Percentiles rank a stretch among this genome's conserved stretches.
phyloP scores from a whole-genome alignment of 208 protist species.

The Acanthamoeba lenticulata region DNA sequence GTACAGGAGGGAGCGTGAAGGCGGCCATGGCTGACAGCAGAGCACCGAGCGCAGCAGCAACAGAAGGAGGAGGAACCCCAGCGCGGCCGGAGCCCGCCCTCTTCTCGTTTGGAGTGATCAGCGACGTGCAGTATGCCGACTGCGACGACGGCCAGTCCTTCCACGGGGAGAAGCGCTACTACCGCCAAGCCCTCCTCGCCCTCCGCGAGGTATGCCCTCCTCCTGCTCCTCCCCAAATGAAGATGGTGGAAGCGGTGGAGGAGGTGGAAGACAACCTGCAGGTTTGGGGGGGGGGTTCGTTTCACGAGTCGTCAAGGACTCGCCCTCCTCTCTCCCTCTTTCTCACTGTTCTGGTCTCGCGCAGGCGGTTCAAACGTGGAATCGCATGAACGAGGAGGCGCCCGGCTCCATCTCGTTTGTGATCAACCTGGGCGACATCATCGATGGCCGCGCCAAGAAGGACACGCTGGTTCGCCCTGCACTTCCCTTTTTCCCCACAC shows the following conservation, averaged over 20 bases:
- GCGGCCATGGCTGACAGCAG: too few species aligned
- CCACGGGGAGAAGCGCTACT: not conserved
- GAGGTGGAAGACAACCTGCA: too few species aligned
- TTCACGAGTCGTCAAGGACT: too few species aligned
- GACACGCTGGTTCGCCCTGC: not conserved
- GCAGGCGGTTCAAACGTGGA: not conserved
- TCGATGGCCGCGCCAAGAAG: not conserved
- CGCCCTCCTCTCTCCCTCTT: not conserved
- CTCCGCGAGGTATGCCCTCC: not conserved
- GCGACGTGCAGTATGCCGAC: constrained; percentile 2
- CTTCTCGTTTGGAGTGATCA: not conserved
- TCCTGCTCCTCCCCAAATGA: not conserved
- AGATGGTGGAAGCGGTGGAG: not conserved
- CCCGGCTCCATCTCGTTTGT: not conserved
- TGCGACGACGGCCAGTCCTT: not conserved
- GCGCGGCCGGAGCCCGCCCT: not conserved
- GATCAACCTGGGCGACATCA: constrained; percentile 1
- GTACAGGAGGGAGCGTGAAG: too few species aligned
- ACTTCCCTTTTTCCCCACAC: not conserved
- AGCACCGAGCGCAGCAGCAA: not conserved
- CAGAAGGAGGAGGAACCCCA: not conserved
- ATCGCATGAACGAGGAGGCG: not conserved
- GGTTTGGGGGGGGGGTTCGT: not conserved
- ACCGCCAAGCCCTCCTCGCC: not conserved
- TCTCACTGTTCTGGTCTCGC: not conserved